Evolutionary conservation across 2,329 filamentous ascomycete genomes (phyloP).

Genomic region (Colletotrichum sp.): DNA sequence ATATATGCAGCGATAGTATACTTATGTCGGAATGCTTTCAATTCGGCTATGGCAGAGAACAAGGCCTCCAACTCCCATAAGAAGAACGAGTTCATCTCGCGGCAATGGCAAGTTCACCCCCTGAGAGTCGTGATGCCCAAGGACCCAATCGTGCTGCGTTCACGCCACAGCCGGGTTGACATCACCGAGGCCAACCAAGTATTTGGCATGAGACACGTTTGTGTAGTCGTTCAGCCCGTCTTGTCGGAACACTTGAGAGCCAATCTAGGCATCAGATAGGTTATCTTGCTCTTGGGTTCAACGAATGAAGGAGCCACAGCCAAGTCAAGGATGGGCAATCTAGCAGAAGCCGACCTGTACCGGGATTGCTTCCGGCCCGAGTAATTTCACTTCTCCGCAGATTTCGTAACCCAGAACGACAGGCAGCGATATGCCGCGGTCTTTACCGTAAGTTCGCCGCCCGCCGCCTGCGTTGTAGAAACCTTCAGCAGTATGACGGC

Average conservation of each 20-base stretch:
- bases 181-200: not conserved
- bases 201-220: not conserved
- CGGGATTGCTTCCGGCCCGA: not conserved
- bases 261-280: not conserved
- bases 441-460: not conserved
- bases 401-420: not conserved
- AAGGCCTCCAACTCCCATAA: not conserved
- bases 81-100: not conserved
- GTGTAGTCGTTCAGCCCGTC: not conserved
- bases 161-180: not conserved
- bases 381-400: not conserved
- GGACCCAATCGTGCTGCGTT: not conserved
- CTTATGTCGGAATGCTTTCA: not conserved
- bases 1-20: not conserved
- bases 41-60: not conserved
- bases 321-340: not conserved
- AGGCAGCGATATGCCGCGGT: not conserved
- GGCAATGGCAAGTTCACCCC: not conserved
- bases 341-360: not conserved
- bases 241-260: not conserved
- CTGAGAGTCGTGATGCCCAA: not conserved
- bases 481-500: not conserved
- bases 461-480: not conserved
- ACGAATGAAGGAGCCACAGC: not conserved
- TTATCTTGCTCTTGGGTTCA: not conserved